Conservation (phyloP, 2,329 filamentous ascomycete species). For the Diaporthe sp. region DNA sequence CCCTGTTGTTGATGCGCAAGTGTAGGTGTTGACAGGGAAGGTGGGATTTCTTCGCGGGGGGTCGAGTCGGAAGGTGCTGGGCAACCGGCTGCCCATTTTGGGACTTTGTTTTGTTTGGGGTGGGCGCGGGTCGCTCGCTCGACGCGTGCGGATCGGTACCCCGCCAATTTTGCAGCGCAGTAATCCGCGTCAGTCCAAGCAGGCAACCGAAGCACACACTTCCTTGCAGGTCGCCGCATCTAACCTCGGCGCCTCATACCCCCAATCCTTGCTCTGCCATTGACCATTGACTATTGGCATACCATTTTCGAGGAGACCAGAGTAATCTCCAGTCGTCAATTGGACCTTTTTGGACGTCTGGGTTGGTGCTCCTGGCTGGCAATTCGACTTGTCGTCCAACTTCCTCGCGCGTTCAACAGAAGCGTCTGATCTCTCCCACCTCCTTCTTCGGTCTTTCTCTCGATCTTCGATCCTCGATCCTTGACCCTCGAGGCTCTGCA, state of each 20-base stretch:
- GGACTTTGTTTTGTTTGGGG: conserved; percentile 28
- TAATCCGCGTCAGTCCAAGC: not conserved
- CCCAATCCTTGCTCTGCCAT: conserved; percentile 1
- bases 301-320: not conserved
- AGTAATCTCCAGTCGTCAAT: not conserved
- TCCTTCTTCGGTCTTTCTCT: not conserved
- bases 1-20: not conserved
- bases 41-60: conserved; percentile 22
- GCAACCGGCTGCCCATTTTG: not conserved
- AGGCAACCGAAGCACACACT: not conserved
- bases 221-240: not conserved
- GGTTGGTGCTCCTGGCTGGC: not conserved
- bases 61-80: conserved; percentile 11
- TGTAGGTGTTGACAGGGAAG: conserved; percentile 15
- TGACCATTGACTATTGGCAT: not conserved
- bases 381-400: not conserved
- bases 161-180: conserved; percentile 24
- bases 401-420: conserved; percentile 11
- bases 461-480: not conserved
- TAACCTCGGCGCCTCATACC: not conserved
- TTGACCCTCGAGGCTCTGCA: too few relatives aligned
- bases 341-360: not conserved
- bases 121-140: conserved; percentile 1
- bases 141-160: conserved; percentile 2
- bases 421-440: not conserved